A percentile compares a stretch with the other conserved stretches of the same genome.
phyloP scores from a whole-genome alignment of 2,329 filamentous ascomycete species.

The Microdochium bolleyi region DNA sequence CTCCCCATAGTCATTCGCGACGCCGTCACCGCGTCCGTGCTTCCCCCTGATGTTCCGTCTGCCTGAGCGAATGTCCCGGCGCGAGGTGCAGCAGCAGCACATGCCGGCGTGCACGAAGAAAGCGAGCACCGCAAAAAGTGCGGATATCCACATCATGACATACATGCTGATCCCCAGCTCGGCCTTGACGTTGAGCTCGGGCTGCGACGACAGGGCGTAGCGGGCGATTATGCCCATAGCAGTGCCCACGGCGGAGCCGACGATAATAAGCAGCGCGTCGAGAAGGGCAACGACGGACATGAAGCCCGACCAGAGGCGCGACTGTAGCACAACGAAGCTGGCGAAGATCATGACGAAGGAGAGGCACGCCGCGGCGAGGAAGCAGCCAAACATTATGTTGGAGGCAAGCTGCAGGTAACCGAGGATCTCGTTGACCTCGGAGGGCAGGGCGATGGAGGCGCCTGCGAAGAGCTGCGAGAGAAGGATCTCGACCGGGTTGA shows the following conservation, averaged over 20 bases:
- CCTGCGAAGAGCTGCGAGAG: conserved; percentile 72
- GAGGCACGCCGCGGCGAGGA: conserved; percentile 52
- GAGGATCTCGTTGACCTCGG: conserved; percentile 65
- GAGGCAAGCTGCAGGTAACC: conserved; percentile 66
- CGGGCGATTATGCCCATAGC: conserved; percentile 78
- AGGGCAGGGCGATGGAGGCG: conserved; percentile 74
- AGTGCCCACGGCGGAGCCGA: conserved; percentile 68
- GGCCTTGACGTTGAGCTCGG: conserved; percentile 68
- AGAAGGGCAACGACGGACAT: conserved; percentile 62
- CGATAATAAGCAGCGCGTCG: conserved; percentile 57
- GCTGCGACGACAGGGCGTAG: conserved; percentile 63
- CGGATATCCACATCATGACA: conserved; percentile 82
- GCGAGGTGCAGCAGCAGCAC: conserved; percentile 66
- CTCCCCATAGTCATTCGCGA: background rate
- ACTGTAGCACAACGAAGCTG: conserved; percentile 45
- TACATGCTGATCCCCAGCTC: conserved; percentile 68
- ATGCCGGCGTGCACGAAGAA: conserved; percentile 68
- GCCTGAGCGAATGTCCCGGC: conserved; percentile 36
- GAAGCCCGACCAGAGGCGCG: conserved; percentile 55
- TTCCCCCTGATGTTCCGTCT: background rate
- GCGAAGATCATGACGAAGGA: conserved; percentile 57
- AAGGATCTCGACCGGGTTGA: conserved; percentile 80
- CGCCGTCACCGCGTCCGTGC: no score
- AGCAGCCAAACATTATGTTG: conserved; percentile 84
- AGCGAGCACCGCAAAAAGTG: conserved; percentile 56